Percentiles rank a stretch among this genome's conserved stretches.
Conservation (phyloP, 768 basidiomycete species). For the Gymnopilus dilepis region DNA sequence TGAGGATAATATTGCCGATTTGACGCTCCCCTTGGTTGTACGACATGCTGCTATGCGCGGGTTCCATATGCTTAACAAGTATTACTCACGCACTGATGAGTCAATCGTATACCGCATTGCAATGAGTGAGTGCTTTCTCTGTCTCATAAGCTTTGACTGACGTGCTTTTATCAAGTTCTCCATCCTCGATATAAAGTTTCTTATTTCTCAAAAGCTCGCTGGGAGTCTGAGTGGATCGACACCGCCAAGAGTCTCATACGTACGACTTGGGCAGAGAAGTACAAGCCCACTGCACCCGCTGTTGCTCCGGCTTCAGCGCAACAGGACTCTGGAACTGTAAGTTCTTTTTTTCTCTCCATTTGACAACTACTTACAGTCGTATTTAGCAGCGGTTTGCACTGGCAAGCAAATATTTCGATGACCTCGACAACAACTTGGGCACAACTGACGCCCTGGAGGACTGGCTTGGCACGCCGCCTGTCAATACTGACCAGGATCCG, state of each 20-base stretch:
- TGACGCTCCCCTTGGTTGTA: slow-evolving; percentile 12
- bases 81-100: slow-evolving; percentile 32
- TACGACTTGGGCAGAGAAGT: slow-evolving; percentile 23
- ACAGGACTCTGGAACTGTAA: not conserved
- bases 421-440: not conserved
- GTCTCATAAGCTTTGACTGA: not conserved
- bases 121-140: slow-evolving; percentile 26
- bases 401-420: slow-evolving; percentile 3
- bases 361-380: not conserved
- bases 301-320: not conserved
- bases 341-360: not conserved
- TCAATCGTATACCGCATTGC: slow-evolving; percentile 30
- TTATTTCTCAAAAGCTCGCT: slow-evolving; percentile 29
- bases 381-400: slow-evolving; percentile 12
- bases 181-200: slow-evolving; percentile 31
- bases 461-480: slow-evolving; percentile 17
- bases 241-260: slow-evolving; percentile 23
- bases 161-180: slow-evolving; percentile 25
- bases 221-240: slow-evolving; percentile 34
- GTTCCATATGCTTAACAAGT: slow-evolving; percentile 31
- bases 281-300: slow-evolving; percentile 14
- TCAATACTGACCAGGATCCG: slow-evolving; percentile 12
- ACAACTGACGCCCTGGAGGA: slow-evolving; percentile 12
- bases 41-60: slow-evolving; percentile 27
- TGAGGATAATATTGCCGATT: slow-evolving; percentile 22